These are phyloP conservation scores for Pisolithus orientalis DNA, from an alignment of 768 basidiomycete genomes.

Conservation along the genomic window DNA sequence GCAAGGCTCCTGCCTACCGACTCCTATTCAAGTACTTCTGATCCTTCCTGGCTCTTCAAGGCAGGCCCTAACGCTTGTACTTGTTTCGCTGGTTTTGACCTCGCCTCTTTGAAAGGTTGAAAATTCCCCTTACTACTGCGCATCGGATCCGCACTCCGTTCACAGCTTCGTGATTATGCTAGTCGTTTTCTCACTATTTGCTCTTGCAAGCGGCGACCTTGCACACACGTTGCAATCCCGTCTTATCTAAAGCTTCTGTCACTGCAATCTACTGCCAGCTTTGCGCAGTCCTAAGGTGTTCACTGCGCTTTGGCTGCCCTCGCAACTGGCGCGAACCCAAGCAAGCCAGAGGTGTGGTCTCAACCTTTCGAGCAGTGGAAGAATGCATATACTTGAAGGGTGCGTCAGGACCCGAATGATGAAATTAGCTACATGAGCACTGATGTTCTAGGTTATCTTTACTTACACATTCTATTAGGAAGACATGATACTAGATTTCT, in stretches of 20 bases:
- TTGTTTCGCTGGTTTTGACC: neutral
- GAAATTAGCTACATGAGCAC: too few relatives aligned
- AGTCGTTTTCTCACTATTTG: neutral
- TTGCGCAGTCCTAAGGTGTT: neutral
- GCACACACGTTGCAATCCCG: constrained; percentile 4
- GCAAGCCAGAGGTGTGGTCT: neutral
- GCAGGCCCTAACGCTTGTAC: neutral
- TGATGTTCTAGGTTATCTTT: neutral
- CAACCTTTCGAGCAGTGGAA: neutral
- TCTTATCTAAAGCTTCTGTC: neutral
- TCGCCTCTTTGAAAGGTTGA: neutral
- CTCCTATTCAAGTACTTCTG: neutral
- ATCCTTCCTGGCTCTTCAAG: neutral
- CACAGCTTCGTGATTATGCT: neutral
- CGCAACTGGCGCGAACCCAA: neutral
- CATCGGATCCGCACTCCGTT: constrained; percentile 2
- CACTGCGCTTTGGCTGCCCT: neutral
- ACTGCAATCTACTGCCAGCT: neutral
- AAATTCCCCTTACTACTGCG: neutral
- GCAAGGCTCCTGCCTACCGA: neutral
- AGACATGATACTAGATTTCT: neutral
- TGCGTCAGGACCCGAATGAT: neutral
- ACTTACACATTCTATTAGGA: neutral
- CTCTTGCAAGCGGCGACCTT: neutral
- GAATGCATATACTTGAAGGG: neutral